Evolutionary conservation across 495 filamentous ascomycete species (phyloP), one percentile per base, ranked within the genome.

Genomic region (Neurospora tetraspora): DNA sequence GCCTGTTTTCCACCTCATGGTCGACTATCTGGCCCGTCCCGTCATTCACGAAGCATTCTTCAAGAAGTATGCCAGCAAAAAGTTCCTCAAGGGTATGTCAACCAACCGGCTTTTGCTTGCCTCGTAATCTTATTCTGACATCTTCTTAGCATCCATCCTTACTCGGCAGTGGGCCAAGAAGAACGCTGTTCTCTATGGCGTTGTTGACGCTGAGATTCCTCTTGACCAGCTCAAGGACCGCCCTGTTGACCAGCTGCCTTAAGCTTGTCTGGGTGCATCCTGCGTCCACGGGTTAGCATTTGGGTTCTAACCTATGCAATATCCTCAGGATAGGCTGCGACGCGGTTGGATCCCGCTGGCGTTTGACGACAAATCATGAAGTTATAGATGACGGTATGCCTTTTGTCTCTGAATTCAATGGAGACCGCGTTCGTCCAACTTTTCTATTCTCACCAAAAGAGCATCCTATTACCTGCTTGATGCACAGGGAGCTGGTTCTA

Each of bases 61-160:
- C 87, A 96, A 95, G 87, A 99, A 99, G 81, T 99, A 99, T 78
- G 96, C 96, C 18, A 96, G 93, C 88, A 98, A 98, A 86, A 97
- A 95, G 82, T 99, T 97, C 83, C 82, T 98, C 78, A 98, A 98
- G 85, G 95, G 96, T 94, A 88, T 79, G 82, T 74, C 20, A 59
- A 71, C 3, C n/a, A 47, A 10, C 34, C 61, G 39, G 8, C 14
- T 45, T 45, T 2, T 40, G 10, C 40, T 69, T 69, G 73, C 39
- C 38, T 71, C 42, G 27, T 27, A 71, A 42, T 5, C 71, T 36
- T 37, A 47, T 72, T 69, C 59, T 81, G 43, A 80, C 71, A 39
- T 68, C 75, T 83, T 74, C 70, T 61, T 75, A 97, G 96, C 94
- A 71, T 98, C 96, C 43, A 94, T 98, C 73, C 84, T 97, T 71